These are phyloP conservation scores for Mortierella claussenii DNA, from an alignment of 192 early-diverging fungal genomes.

Conservation along the genomic window DNA sequence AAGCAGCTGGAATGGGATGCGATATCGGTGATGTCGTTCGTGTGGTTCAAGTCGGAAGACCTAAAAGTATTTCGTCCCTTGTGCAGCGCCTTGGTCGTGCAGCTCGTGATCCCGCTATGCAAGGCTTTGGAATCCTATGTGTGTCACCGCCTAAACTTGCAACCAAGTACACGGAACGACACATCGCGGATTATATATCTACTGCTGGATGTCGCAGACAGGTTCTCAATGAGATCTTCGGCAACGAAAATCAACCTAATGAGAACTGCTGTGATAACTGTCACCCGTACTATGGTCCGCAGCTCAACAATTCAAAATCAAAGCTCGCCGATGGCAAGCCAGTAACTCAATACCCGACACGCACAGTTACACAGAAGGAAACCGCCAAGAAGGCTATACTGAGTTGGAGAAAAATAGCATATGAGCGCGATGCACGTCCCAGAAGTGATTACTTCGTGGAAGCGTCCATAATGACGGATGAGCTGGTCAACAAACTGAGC, in stretches of 20 bases:
- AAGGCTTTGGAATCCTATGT: conserved; percentile 2
- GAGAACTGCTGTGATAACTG: conserved; percentile 19
- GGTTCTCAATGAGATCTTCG: conserved; percentile 9
- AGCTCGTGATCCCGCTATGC: neutral
- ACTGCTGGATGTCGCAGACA: conserved; percentile 9
- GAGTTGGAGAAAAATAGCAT: conserved; percentile 1
- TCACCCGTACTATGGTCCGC: neutral
- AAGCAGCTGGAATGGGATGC: conserved; percentile 29
- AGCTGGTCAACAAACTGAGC: neutral
- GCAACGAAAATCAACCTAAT: neutral
- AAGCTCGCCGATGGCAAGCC: neutral
- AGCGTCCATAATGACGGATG: neutral
- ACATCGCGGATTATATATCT: conserved; percentile 1
- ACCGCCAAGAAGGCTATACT: neutral
- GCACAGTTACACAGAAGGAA: conserved; percentile 6
- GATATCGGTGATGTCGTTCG: conserved; percentile 21
- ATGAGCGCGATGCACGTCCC: neutral
- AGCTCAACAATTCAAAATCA: no score
- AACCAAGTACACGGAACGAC: neutral
- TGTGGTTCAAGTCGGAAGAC: conserved; percentile 19
- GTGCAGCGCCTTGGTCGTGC: conserved; percentile 16
- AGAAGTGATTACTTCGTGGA: neutral
- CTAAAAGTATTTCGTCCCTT: neutral
- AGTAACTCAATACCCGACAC: neutral
- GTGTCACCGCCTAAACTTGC: neutral